Evolutionary conservation across 805 yeast genomes (phyloP), one percentile per base, ranked within the genome.

Genomic region (Pichia ethanolica): DNA sequence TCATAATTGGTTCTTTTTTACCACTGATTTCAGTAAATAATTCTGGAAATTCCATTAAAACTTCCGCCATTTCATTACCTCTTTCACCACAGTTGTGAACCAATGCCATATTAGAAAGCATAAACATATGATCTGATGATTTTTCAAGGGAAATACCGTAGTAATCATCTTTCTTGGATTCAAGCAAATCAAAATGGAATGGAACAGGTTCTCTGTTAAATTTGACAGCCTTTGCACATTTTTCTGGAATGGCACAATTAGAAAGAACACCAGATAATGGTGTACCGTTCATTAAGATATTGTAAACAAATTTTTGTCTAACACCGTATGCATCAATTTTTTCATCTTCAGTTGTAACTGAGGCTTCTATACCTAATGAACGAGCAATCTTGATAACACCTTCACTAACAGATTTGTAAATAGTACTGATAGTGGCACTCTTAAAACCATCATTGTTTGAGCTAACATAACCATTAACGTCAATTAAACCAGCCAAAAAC

Each of bases 31-130:
- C 97, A 51, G 97, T 90, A 71, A 71, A 88, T 66, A 93, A 77
- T 71, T 93, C 98, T 45, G 99, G 99, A 89, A 93, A 93, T 73
- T 93, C 99, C 97, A 91, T 90, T 71, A 93, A 78, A 36, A 93
- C 99, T 72, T 93, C 99, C 48, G 98, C 97, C 98, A 93, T 93
- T 75, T 93, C 99, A 64, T 93, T 93, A 67, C 99, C 99, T 55
- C 99, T 71, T 75, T 91, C 99, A 65, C 98, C 98, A 53, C 71
- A 39, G 30, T 41, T 36, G 28, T 40, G 44, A 28, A 46, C 44
- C 10, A 70, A 50, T 25, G 69, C 66, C 55, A 63, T 51, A 52
- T 68, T 67, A 5, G 74, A 59, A 49, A 74, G 58, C 58, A 74
- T 56, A 58, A 69, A 74, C 60, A 66, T 65, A 49, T 72, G 73